Conservation (phyloP, 2,329 filamentous ascomycete genomes). For the Grosmannia serpens region DNA sequence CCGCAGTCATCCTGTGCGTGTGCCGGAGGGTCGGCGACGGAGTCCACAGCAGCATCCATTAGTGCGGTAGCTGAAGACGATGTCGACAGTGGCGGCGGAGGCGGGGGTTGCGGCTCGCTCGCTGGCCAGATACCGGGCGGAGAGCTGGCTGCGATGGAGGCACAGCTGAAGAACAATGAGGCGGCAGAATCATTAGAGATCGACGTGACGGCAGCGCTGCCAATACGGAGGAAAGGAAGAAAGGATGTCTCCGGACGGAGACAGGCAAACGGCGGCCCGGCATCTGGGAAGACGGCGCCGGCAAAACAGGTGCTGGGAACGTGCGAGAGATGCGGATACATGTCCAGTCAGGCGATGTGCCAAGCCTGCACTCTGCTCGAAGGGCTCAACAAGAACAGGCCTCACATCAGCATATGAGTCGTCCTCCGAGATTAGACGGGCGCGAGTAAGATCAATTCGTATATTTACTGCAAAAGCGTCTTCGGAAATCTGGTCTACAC, state of each 20-base stretch:
- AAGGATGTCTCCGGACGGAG: slow-evolving; percentile 15
- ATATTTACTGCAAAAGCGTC: slow-evolving; percentile 1
- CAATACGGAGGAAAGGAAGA: slow-evolving; percentile 4
- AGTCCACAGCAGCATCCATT: neutral
- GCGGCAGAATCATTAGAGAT: slow-evolving; percentile 49
- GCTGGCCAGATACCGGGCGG: slow-evolving; percentile 56
- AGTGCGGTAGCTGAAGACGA: neutral
- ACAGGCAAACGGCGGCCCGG: slow-evolving; percentile 12
- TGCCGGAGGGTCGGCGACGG: neutral
- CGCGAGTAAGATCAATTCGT: neutral
- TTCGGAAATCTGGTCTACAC: neutral
- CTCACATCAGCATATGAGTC: slow-evolving; percentile 41
- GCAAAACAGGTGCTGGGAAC: slow-evolving; percentile 66
- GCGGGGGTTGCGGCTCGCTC: slow-evolving; percentile 57
- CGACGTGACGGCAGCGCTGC: slow-evolving; percentile 44
- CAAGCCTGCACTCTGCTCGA: slow-evolving; percentile 89
- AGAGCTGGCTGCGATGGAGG: slow-evolving; percentile 77
- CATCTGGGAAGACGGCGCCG: slow-evolving; percentile 15
- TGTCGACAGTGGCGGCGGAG: neutral
- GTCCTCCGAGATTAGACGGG: slow-evolving; percentile 5
- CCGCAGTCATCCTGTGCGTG: slow-evolving; percentile 11
- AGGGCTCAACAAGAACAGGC: slow-evolving; percentile 71
- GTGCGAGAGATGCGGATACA: slow-evolving; percentile 83
- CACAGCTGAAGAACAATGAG: slow-evolving; percentile 54
- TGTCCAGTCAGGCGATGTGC: slow-evolving; percentile 87